phyloP scores from a whole-genome alignment of 176 grass and related monocot species.

The Saccharum officinarum region DNA sequence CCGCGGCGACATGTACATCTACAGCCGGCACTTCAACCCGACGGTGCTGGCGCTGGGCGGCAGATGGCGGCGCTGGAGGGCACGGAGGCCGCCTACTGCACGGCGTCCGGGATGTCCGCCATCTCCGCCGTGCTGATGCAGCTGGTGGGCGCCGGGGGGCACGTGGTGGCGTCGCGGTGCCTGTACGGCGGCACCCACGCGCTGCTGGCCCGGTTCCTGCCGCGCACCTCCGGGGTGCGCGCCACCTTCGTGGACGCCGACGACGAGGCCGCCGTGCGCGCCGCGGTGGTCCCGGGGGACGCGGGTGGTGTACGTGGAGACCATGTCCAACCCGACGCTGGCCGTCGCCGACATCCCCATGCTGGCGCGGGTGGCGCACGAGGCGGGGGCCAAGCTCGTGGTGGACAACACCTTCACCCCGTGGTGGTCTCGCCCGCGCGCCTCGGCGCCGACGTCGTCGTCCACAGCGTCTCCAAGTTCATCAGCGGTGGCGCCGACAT shows the following conservation, averaged over 20 bases:
- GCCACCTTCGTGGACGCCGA: conserved; percentile 79
- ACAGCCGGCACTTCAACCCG: conserved; percentile 94
- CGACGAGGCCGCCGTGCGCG: conserved; percentile 71
- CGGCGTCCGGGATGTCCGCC: conserved; percentile 90
- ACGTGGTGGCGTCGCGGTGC: conserved; percentile 87
- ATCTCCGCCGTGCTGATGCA: conserved; percentile 86
- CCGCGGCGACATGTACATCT: conserved; percentile 90
- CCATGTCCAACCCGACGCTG: conserved; percentile 89
- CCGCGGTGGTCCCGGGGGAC: conserved; percentile 61
- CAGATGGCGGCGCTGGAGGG: conserved; percentile 99
- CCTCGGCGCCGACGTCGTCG: conserved; percentile 85
- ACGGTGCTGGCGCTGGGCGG: conserved; percentile 86
- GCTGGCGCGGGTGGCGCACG: conserved; percentile 71
- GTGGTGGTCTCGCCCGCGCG: conserved; percentile 76
- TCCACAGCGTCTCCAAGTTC: conserved; percentile 98
- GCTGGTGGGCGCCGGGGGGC: conserved; percentile 73
- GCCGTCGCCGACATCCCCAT: conserved; percentile 80
- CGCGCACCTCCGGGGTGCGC: conserved; percentile 53
- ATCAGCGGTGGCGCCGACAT: conserved; percentile 97
- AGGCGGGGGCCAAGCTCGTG: conserved; percentile 78
- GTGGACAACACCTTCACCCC: conserved; percentile 98
- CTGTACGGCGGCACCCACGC: conserved; percentile 98
- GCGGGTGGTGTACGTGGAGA: conserved; percentile 82
- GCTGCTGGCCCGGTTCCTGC: conserved; percentile 76
- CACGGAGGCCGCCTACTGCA: conserved; percentile 96